Evolutionary conservation across 192 early-diverging fungal species (phyloP).

Genomic region (Hyaloraphidium curvatum): DNA sequence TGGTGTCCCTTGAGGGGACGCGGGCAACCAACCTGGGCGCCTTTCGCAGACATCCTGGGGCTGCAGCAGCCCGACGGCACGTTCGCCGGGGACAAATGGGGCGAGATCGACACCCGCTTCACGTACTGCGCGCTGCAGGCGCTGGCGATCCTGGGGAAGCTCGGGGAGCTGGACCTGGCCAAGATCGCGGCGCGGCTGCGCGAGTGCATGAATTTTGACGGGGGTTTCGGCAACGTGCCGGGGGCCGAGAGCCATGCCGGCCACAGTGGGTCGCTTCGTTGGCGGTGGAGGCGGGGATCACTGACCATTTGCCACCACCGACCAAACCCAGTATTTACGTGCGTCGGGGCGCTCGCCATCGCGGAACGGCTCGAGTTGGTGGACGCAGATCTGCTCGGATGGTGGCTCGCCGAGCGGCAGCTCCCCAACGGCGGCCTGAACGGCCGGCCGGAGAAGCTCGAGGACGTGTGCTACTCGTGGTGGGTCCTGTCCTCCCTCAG

Average conservation of each 20-base stretch:
- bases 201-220: slow-evolving; percentile 83
- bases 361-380: slow-evolving; percentile 52
- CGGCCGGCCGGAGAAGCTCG: slow-evolving; percentile 88
- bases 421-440: slow-evolving; percentile 81
- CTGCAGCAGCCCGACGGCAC: slow-evolving; percentile 48
- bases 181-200: slow-evolving; percentile 52
- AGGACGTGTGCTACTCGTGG: slow-evolving; percentile 96
- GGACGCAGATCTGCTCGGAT: slow-evolving; percentile 61
- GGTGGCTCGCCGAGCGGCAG: slow-evolving; percentile 91
- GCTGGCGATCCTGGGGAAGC: slow-evolving; percentile 49
- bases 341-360: slow-evolving; percentile 75
- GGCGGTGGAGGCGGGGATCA: background rate
- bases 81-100: slow-evolving; percentile 82
- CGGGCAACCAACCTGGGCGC: background rate
- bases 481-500: slow-evolving; percentile 83
- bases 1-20: background rate
- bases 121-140: slow-evolving; percentile 65
- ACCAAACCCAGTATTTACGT: slow-evolving; percentile 52
- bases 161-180: slow-evolving; percentile 40
- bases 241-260: slow-evolving; percentile 85
- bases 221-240: slow-evolving; percentile 76
- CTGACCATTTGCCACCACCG: background rate
- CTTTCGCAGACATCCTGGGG: slow-evolving; percentile 31
- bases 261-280: slow-evolving; percentile 26
- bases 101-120: slow-evolving; percentile 88